Evolutionary conservation across 2,329 filamentous ascomycete genomes (phyloP).

Genomic region (Ceratocystis alfenasii): DNA sequence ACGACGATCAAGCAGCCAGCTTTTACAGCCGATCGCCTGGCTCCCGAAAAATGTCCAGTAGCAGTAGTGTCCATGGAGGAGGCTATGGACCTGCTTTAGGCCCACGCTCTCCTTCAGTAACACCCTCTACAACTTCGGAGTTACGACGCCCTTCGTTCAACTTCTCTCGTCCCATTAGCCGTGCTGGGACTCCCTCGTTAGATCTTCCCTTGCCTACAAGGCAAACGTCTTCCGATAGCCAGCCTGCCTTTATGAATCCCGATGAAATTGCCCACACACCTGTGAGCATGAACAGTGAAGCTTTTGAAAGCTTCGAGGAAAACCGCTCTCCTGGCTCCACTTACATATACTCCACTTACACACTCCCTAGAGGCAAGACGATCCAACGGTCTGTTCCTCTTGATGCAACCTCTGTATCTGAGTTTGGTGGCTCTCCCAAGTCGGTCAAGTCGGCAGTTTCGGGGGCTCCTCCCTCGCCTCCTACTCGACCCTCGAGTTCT

Average conservation of each 20-base stretch:
- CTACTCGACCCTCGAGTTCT: constrained; percentile 48
- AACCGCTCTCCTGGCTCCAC: constrained; percentile 41
- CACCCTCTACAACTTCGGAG: constrained; percentile 76
- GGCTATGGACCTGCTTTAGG: constrained; percentile 36
- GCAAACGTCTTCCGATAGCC: constrained; percentile 53
- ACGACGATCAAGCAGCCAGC: constrained; percentile 43
- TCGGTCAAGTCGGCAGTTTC: constrained; percentile 27
- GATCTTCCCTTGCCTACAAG: constrained; percentile 42
- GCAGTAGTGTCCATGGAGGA: constrained; percentile 39
- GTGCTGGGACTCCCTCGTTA: constrained; percentile 46
- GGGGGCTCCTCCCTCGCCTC: constrained; percentile 46
- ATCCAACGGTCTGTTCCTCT: constrained; percentile 56
- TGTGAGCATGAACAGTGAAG: constrained; percentile 59
- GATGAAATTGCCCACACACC: constrained; percentile 58
- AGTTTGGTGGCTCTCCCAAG: constrained; percentile 15
- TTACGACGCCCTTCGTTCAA: constrained; percentile 72
- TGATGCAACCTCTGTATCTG: constrained; percentile 47
- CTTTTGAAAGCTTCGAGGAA: constrained; percentile 41
- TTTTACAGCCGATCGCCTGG: constrained; percentile 41
- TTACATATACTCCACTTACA: constrained; percentile 78
- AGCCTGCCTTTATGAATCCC: constrained; percentile 46
- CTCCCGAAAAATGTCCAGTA: constrained; percentile 62
- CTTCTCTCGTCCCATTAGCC: constrained; percentile 82
- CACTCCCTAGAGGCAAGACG: constrained; percentile 68
- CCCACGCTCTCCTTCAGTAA: constrained; percentile 43